These are phyloP conservation scores for Paragyromitra xinjiangensis DNA, from an alignment of 495 filamentous ascomycete species.

Conservation along the genomic window DNA sequence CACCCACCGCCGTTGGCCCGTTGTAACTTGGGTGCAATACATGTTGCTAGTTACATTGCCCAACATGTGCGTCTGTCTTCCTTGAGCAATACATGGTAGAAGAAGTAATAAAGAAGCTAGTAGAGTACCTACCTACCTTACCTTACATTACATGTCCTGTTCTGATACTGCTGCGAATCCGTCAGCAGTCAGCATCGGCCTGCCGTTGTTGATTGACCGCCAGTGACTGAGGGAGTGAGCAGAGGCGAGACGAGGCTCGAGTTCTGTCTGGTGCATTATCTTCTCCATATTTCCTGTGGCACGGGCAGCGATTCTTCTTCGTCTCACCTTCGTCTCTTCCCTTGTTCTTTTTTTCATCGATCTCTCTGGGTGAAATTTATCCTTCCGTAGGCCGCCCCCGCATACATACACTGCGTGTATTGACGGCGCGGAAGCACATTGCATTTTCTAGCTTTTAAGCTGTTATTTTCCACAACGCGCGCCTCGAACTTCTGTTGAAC, in stretches of 20 bases:
- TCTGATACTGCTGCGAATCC: slow-evolving; percentile 25
- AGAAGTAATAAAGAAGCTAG: slow-evolving; percentile 9
- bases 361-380: slow-evolving; percentile 40
- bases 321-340: slow-evolving; percentile 50
- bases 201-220: slow-evolving; percentile 36
- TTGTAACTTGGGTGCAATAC: slow-evolving; percentile 21
- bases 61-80: slow-evolving; percentile 31
- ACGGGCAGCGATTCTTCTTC: slow-evolving; percentile 41
- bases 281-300: slow-evolving; percentile 39
- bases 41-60: slow-evolving; percentile 36
- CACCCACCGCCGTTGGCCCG: slow-evolving; percentile 45
- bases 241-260: slow-evolving; percentile 40
- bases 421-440: slow-evolving; percentile 46
- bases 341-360: slow-evolving; percentile 40
- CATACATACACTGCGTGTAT: slow-evolving; percentile 40
- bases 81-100: slow-evolving; percentile 22
- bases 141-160: slow-evolving; percentile 29
- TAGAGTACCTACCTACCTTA: slow-evolving; percentile 33
- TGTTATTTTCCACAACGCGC: slow-evolving; percentile 37
- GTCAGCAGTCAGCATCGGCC: slow-evolving; percentile 42
- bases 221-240: slow-evolving; percentile 22
- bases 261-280: slow-evolving; percentile 46
- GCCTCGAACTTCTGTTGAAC: slow-evolving; percentile 46
- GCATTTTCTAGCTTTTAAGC: slow-evolving; percentile 41
- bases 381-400: slow-evolving; percentile 47